Conservation (phyloP, 2,329 filamentous ascomycete genomes). For the Aspergillus hortae region DNA sequence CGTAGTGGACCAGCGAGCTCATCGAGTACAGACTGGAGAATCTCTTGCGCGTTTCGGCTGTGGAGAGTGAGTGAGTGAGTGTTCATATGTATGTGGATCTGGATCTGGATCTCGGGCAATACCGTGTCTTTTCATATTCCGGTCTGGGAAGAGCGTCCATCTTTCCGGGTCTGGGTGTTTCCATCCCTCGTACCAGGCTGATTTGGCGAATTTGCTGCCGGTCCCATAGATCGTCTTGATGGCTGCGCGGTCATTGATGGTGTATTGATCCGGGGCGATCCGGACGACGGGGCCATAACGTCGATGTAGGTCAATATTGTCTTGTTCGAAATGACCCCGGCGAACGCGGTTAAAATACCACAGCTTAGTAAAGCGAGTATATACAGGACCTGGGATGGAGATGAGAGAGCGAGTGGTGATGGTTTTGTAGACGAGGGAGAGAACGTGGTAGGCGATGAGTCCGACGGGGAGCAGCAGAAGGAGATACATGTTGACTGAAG, state of each 20-base stretch:
- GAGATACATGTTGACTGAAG: slow-evolving; percentile 11
- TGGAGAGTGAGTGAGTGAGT: neutral
- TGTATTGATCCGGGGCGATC: slow-evolving; percentile 48
- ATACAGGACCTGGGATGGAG: slow-evolving; percentile 44
- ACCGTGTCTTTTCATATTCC: slow-evolving; percentile 37
- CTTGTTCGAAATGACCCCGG: slow-evolving; percentile 36
- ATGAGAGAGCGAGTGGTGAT: slow-evolving; percentile 22
- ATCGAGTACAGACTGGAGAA: slow-evolving; percentile 48
- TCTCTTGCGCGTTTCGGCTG: slow-evolving; percentile 34
- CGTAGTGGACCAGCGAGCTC: slow-evolving; percentile 48
- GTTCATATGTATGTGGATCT: neutral
- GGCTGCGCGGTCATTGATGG: slow-evolving; percentile 41
- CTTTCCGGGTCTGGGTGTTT: slow-evolving; percentile 25
- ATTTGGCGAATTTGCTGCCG: slow-evolving; percentile 39
- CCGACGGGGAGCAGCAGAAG: slow-evolving; percentile 13
- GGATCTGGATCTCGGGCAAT: neutral
- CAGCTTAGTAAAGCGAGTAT: slow-evolving; percentile 42
- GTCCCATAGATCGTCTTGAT: slow-evolving; percentile 43
- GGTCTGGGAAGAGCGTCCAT: slow-evolving; percentile 33
- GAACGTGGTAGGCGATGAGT: slow-evolving; percentile 10
- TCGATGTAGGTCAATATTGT: slow-evolving; percentile 39
- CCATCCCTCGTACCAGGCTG: slow-evolving; percentile 33
- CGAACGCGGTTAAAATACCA: slow-evolving; percentile 43
- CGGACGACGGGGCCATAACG: slow-evolving; percentile 45
- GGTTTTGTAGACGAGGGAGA: slow-evolving; percentile 18